Percentiles rank a stretch among this genome's conserved stretches.
These are phyloP conservation scores for Piper betle DNA, from an alignment of 164 flowering plant genomes.

Conservation along the genomic window DNA sequence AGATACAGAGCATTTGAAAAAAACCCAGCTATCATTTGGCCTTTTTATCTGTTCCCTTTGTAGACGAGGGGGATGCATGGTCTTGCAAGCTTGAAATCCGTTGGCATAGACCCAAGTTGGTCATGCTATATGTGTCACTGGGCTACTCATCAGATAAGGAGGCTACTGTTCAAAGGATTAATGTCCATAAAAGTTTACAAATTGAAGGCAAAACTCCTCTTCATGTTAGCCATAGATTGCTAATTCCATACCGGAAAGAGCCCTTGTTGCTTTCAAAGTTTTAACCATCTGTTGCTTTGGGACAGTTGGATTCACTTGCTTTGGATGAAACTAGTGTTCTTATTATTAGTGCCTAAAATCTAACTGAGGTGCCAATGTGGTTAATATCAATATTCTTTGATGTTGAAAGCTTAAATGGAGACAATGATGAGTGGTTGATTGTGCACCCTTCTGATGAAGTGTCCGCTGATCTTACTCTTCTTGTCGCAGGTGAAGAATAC, in stretches of 20 bases:
- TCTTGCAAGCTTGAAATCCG: constrained; percentile 73
- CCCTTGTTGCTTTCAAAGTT: constrained; percentile 55
- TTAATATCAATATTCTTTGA: constrained; percentile 50
- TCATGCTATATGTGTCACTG: constrained; percentile 77
- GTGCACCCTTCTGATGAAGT: constrained; percentile 22
- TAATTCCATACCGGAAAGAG: constrained; percentile 67
- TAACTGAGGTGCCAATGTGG: constrained; percentile 63
- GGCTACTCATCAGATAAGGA: constrained; percentile 62
- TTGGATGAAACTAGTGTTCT: constrained; percentile 51
- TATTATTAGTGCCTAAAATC: constrained; percentile 52
- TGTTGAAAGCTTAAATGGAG: constrained; percentile 29
- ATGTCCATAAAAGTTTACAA: constrained; percentile 87
- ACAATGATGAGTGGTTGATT: constrained; percentile 17
- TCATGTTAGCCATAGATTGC: constrained; percentile 39
- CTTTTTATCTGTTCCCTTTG: constrained; percentile 66
- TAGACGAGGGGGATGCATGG: constrained; percentile 67
- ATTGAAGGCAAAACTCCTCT: constrained; percentile 78
- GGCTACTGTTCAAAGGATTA: constrained; percentile 40
- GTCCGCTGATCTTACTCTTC: constrained; percentile 21
- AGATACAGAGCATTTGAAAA: constrained; percentile 33
- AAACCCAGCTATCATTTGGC: constrained; percentile 86
- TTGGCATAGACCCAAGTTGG: constrained; percentile 89
- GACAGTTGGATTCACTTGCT: constrained; percentile 37
- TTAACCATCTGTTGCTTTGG: constrained; percentile 30
- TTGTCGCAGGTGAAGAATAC: constrained; percentile 77